Conservation (phyloP, 352 stramenopile species). For the Peronosclerospora sorghi region DNA sequence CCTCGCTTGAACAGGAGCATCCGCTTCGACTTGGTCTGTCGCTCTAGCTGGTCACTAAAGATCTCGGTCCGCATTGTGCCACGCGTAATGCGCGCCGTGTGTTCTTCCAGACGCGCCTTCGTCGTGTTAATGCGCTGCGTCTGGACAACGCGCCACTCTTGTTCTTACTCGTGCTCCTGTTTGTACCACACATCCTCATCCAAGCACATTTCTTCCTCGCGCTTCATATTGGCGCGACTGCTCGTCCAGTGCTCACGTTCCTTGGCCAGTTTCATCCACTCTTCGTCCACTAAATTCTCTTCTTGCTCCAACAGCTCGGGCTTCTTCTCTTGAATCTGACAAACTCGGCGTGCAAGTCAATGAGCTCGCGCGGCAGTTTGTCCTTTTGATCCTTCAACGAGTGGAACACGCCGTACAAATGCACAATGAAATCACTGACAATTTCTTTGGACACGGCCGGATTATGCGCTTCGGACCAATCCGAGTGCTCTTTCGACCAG, state of each 20-base stretch:
- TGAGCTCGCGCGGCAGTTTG: slow-evolving; percentile 59
- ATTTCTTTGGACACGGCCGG: slow-evolving; percentile 81
- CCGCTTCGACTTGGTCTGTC: slow-evolving; percentile 73
- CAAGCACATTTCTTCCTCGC: slow-evolving; percentile 78
- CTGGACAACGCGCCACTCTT: slow-evolving; percentile 75
- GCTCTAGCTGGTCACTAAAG: slow-evolving; percentile 68
- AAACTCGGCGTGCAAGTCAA: slow-evolving; percentile 60
- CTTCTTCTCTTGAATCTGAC: slow-evolving; percentile 79
- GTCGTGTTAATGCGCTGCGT: slow-evolving; percentile 50
- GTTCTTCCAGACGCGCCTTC: slow-evolving; percentile 50
- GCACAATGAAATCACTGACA: slow-evolving; percentile 79
- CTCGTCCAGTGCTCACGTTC: slow-evolving; percentile 84
- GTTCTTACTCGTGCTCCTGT: slow-evolving; percentile 81
- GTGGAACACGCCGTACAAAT: slow-evolving; percentile 80
- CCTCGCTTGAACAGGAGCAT: slow-evolving; percentile 84
- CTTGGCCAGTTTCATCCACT: slow-evolving; percentile 85
- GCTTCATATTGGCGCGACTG: slow-evolving; percentile 83
- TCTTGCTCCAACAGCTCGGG: slow-evolving; percentile 67
- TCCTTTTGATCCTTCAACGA: slow-evolving; percentile 32
- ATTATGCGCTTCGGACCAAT: slow-evolving; percentile 83
- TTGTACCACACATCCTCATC: slow-evolving; percentile 79
- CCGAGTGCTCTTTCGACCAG: slow-evolving; percentile 77
- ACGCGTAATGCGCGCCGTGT: slow-evolving; percentile 52
- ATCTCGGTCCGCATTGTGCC: slow-evolving; percentile 81
- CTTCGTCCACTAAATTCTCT: slow-evolving; percentile 70